Evolutionary conservation across 2,329 filamentous ascomycete genomes (phyloP), one percentile per base, ranked within the genome.

Genomic region (Plectosphaerella plurivora): DNA sequence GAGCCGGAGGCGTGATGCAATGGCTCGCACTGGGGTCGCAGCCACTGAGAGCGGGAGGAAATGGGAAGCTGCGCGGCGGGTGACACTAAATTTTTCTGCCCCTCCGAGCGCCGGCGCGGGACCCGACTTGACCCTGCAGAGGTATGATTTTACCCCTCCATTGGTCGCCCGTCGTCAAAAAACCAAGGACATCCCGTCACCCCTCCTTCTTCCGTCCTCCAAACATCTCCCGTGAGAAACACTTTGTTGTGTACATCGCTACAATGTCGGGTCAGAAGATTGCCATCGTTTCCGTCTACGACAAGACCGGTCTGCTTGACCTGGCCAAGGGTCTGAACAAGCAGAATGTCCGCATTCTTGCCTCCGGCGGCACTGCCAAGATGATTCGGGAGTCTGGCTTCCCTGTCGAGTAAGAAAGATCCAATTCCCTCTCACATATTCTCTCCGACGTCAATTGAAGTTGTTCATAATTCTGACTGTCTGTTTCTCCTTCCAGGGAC

Each of bases 361-460:
- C 94, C 51, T 97, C 93, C 53, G 94, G 94, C 55, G 94, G 94
- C 63, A 99, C 94, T 47, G 88, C 94, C 60, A 94, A 87, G 75
- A 88, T 97, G 88, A 96, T 97, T 64, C 87, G 94, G 67, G 94
- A 99, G 71, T 94, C 91, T 62, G 91, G 91, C 47, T 95, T 99
- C 72, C 85, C 89, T 45, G 94, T 99, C 57, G 92, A 97, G 88
- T 95, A 81, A 73, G 87, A 44, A 44, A 16, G n/a, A 9, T 12
- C 74, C 44, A 25, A 36, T 28, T 18, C 37, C 16, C 16, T 44
- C 16, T 16, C 41, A 5, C 11, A 5, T 44, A 7, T 44, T 44
- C 7, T 5, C 37, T n/a, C 12, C 33, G 8, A 16, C 15, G n/a
- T 16, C 47, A 50, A 10, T 16, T 41, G 47, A 22, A 10, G 11